These are phyloP conservation scores for Naganishia albida DNA, from an alignment of 1,284 basidiomycete species.

Conservation along the genomic window DNA sequence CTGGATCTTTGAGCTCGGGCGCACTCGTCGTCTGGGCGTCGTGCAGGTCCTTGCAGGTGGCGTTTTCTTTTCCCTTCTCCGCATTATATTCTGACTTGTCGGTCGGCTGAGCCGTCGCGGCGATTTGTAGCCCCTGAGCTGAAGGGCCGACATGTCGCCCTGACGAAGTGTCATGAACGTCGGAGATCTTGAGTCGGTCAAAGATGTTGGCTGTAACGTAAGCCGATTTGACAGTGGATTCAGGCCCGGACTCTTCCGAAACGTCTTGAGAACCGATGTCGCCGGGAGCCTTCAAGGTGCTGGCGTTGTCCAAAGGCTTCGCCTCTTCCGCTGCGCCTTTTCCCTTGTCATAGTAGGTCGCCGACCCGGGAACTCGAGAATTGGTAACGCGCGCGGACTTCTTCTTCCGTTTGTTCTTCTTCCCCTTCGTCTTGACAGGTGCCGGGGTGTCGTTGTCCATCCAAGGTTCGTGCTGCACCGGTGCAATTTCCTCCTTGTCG, in stretches of 20 bases:
- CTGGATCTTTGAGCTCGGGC: too few species aligned
- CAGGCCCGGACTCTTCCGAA: background rate
- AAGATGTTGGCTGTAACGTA: background rate
- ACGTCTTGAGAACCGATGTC: background rate
- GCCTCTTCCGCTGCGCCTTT: background rate
- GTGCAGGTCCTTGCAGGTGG: too few species aligned
- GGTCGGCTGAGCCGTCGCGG: background rate
- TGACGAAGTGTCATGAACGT: background rate
- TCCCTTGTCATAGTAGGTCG: slow-evolving; percentile 6
- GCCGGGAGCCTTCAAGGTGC: background rate
- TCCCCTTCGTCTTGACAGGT: slow-evolving; percentile 3
- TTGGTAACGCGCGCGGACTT: background rate
- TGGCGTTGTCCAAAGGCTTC: background rate
- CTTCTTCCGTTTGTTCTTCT: slow-evolving; percentile 19
- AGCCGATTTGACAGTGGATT: background rate
- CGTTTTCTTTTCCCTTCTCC: too few species aligned
- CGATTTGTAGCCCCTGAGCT: background rate
- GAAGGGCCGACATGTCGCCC: background rate
- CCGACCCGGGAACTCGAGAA: slow-evolving; percentile 4
- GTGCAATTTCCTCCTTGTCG: background rate
- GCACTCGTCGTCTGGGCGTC: too few species aligned
- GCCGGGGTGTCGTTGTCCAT: background rate
- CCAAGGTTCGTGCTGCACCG: slow-evolving; percentile 1
- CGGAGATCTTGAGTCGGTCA: background rate
- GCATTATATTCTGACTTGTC: too few species aligned